These are phyloP conservation scores for Diaporthe eres DNA, from an alignment of 2,329 filamentous ascomycete species.

Conservation along the genomic window DNA sequence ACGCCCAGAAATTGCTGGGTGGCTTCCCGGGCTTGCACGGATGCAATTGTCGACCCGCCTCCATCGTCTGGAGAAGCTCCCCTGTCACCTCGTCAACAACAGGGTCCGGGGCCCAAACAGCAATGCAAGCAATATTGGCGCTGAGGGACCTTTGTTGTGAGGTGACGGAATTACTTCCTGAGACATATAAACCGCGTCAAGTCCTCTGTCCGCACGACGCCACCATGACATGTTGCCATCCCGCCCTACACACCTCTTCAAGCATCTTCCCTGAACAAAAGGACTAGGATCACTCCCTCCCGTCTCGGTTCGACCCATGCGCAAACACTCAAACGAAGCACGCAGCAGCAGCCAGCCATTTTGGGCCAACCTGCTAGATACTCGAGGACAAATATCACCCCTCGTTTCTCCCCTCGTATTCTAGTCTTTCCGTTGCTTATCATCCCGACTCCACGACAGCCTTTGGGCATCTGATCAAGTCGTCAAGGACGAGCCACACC, in stretches of 20 bases:
- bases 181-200: slow-evolving; percentile 38
- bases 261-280: slow-evolving; percentile 35
- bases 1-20: slow-evolving; percentile 39
- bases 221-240: slow-evolving; percentile 4
- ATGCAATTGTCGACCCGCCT: slow-evolving; percentile 22
- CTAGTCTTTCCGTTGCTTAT: neutral
- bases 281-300: slow-evolving; percentile 14
- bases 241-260: slow-evolving; percentile 21
- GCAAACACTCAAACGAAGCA: slow-evolving; percentile 35
- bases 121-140: slow-evolving; percentile 34
- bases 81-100: slow-evolving; percentile 30
- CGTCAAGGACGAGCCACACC: neutral
- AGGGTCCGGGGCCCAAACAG: slow-evolving; percentile 24
- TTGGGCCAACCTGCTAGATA: neutral
- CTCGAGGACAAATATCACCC: slow-evolving; percentile 28
- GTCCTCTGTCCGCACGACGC: slow-evolving; percentile 32
- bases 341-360: slow-evolving; percentile 19
- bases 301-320: slow-evolving; percentile 27
- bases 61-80: slow-evolving; percentile 34
- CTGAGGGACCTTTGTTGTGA: slow-evolving; percentile 23
- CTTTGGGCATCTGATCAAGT: neutral
- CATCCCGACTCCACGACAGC: neutral
- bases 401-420: neutral
- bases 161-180: slow-evolving; percentile 15
- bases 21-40: slow-evolving; percentile 18